These are phyloP conservation scores for Aegle marmelos DNA, from an alignment of 345 rosid species.

Conservation along the genomic window DNA sequence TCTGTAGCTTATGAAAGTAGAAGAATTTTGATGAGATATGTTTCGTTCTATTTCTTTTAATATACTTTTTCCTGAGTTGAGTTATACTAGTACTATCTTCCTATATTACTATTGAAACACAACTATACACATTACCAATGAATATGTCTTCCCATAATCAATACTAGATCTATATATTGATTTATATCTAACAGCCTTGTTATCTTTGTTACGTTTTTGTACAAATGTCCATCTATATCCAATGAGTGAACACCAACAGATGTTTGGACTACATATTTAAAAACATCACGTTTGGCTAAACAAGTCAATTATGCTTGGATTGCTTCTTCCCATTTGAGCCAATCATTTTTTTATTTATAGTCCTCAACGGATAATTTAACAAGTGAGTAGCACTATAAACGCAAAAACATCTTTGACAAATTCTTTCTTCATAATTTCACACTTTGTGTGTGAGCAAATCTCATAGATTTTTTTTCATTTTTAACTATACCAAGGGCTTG, in stretches of 20 bases:
- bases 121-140: background rate
- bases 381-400: too few species aligned
- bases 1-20: too few species aligned
- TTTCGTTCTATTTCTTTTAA: background rate
- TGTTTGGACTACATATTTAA: background rate
- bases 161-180: too few species aligned
- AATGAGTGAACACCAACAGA: too few species aligned
- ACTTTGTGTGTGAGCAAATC: too few species aligned
- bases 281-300: background rate
- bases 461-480: too few species aligned
- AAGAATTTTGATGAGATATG: background rate
- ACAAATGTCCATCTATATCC: background rate
- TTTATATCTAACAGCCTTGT: background rate
- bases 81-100: background rate
- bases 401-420: too few species aligned
- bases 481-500: too few species aligned
- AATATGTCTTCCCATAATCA: background rate
- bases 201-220: too few species aligned
- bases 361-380: background rate
- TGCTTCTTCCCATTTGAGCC: too few species aligned
- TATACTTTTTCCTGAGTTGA: background rate
- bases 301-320: too few species aligned
- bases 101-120: background rate
- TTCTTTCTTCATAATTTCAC: too few species aligned
- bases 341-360: background rate